Base-by-base conservation (phyloP, 805 yeast species). In the Metahyphopichia silvanorum region DNA sequence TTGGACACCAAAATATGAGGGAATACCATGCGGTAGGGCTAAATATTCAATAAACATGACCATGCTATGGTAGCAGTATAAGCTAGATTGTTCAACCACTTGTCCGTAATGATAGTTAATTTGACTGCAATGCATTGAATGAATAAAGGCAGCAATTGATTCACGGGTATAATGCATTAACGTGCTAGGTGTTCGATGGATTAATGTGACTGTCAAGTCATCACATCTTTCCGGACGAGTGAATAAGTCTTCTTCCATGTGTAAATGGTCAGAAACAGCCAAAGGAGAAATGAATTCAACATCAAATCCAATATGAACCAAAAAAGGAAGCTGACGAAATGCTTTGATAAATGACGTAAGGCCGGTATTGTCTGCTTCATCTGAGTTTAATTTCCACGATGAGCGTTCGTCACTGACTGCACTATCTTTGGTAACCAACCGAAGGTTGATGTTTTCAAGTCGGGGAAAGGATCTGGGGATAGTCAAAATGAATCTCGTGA, bases 81-180 rank as follows among this genome's bases (percentile, higher is more conserved):
- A 29, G 27, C 49, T 53, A 4, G 55, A 42, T 18, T 53, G 59
- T 11, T 47, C 48, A 18, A 55, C 40, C 4, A 54, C 54, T 25
- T 55, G 59, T 2, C 65, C 63, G 31, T 54, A 59, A 13, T 46
- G 46, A 23, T 54, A 43, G 10, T 37, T 40, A 10, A 58, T 16
- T 6, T 38, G 39, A 2, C 25, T 36, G 3, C 49, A 42, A 5
- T 36, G 29, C 12, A 48, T 21, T 6, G 29, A 33, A 14, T 30
- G 42, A 3, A 53, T 26, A 7, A 53, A 13, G 17, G 33, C 21
- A 2, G 38, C 42, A 5, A 49, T 26, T 15, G 34, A 38, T 8
- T 34, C 34, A 19, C 42, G 35, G 3, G 43, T 37, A 6, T 28
- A 27, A 19, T 24, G 20, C 7, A 44, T 16, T 10, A 27, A 5